Evolutionary conservation across 192 early-diverging fungal species (phyloP).

Genomic region (Phlyctochytrium bullatum): DNA sequence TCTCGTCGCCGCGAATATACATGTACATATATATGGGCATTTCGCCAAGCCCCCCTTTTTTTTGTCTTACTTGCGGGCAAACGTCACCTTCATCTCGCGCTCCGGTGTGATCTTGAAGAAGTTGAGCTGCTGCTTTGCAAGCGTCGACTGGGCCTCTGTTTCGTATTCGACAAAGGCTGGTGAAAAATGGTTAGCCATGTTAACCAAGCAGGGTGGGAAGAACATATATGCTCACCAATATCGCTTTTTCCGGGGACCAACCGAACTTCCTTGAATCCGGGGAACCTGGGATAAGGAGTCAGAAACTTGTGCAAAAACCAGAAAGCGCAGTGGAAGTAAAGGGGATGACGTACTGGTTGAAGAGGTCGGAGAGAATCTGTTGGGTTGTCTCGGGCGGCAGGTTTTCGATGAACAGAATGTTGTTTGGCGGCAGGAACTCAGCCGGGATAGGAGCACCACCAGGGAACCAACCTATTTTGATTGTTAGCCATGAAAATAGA

Average conservation of each 20-base stretch:
- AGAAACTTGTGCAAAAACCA: neutral
- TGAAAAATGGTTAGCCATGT: conserved; percentile 5
- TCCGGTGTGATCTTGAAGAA: conserved; percentile 62
- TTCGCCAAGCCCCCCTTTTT: too few species aligned
- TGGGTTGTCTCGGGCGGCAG: conserved; percentile 71
- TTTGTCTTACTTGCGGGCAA: conserved; percentile 63
- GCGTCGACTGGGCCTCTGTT: conserved; percentile 74
- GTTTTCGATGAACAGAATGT: conserved; percentile 90
- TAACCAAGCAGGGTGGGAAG: neutral
- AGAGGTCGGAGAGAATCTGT: conserved; percentile 60
- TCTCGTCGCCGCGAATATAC: too few species aligned
- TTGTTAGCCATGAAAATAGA: too few species aligned
- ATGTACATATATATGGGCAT: too few species aligned
- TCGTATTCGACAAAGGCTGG: conserved; percentile 95
- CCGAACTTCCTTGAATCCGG: conserved; percentile 95
- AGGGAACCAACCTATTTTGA: conserved; percentile 31
- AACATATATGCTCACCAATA: conserved; percentile 67
- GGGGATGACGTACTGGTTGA: conserved; percentile 62
- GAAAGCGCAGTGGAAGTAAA: neutral
- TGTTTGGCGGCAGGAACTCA: conserved; percentile 83
- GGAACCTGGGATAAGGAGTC: conserved; percentile 40
- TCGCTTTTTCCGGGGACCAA: conserved; percentile 85
- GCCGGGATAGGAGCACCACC: conserved; percentile 51
- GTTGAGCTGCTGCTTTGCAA: conserved; percentile 72
- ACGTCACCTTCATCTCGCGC: conserved; percentile 78